Base-by-base conservation (phyloP, 768 basidiomycete species). In the Termitomyces sp. region DNA sequence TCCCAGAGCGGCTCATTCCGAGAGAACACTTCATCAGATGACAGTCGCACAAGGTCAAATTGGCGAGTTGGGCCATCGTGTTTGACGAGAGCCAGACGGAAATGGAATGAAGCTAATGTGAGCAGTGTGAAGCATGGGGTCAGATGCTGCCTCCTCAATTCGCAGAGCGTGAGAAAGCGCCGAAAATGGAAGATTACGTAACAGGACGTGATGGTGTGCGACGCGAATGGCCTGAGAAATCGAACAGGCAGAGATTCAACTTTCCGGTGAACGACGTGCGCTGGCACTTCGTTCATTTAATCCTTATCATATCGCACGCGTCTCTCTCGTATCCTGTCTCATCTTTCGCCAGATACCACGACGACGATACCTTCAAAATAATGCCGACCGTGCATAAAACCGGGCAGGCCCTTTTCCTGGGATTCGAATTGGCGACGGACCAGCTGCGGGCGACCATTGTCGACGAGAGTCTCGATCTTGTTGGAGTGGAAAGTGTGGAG, bases 341-440 rank as follows among this genome's bases (percentile, higher is more conserved):
- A 57, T 58, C 58, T 53, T 54, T 58, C 60, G 46, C 59, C 56
- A 54, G 48, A 65, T 63, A 65, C 62, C 60, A 58, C 59, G 56
- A 48, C 59, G 37, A 64, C 60, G 60, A 65, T 65, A 65, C 63
- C n/a, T 43, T 53, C 52, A 67, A 71, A 61, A 60, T 67, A 67
- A 76, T 80, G 78, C 76, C 77, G 60, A 71, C 73, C 56, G 62
- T 69, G 63, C 69, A 75, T 41, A 79, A 80, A 70, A 69, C 73
- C 20, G 75, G 74, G 57, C 75, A 76, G 47, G 71, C 75, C 54
- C 80, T 90, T 63, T 94, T 92, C 73, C 84, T 94, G 42, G 92
- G 92, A 58, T 80, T 94, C 68, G 91, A 93, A 75, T 81, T 94
- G 54, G 86, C 88, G 4, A 86, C 86, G 36, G 92, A 93, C 77